Evolutionary conservation across 306 rosid genomes (phyloP).

Genomic region (Inga laurina): DNA sequence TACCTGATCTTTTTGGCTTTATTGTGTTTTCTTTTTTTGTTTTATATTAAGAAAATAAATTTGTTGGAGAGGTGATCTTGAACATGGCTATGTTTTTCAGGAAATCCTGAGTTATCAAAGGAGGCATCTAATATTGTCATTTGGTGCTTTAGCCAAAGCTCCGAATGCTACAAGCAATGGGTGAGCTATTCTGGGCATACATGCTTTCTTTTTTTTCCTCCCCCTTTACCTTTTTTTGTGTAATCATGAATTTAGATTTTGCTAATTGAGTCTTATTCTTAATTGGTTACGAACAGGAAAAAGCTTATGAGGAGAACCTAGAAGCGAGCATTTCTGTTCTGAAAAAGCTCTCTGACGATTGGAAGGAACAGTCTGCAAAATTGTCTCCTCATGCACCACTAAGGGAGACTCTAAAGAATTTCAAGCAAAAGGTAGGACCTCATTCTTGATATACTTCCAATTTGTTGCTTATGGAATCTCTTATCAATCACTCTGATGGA

Average conservation of each 20-base stretch:
- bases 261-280: slow-evolving; percentile 17
- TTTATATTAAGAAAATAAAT: not conserved
- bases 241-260: not conserved
- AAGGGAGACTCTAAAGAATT: slow-evolving; percentile 65
- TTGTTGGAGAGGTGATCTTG: slow-evolving; percentile 26
- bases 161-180: slow-evolving; percentile 88
- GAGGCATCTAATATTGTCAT: slow-evolving; percentile 69
- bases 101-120: slow-evolving; percentile 63
- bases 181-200: slow-evolving; percentile 54
- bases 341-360: slow-evolving; percentile 72
- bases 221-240: not conserved
- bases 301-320: slow-evolving; percentile 64
- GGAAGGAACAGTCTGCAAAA: slow-evolving; percentile 72
- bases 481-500: slow-evolving; percentile 4
- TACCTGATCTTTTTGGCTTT: slow-evolving; percentile 11
- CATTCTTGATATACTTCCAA: not conserved
- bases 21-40: slow-evolving; percentile 14
- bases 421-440: slow-evolving; percentile 68
- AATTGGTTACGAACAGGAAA: slow-evolving; percentile 52
- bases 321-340: slow-evolving; percentile 71
- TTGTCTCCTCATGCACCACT: slow-evolving; percentile 64
- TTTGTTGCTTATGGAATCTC: slow-evolving; percentile 16
- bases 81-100: slow-evolving; percentile 49
- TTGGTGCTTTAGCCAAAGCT: slow-evolving; percentile 80
- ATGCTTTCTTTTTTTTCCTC: not conserved